A percentile compares a stretch with the other conserved stretches of the same genome.
Evolutionary conservation across 495 filamentous ascomycete species (phyloP).

Genomic region (Astrocystis sublimbata): DNA sequence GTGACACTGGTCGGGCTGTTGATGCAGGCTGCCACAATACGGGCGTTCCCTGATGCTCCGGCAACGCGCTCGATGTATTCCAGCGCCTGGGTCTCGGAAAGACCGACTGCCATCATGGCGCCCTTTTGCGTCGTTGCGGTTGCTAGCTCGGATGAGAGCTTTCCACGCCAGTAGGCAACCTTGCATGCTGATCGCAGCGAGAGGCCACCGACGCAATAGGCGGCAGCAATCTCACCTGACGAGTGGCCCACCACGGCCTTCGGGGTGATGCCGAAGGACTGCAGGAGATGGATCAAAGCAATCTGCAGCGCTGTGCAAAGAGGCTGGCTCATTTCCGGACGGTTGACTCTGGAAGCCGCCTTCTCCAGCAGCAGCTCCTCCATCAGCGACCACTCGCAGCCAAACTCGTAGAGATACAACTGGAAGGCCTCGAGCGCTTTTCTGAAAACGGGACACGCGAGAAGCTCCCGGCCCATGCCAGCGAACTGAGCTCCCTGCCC

Average conservation of each 20-base stretch:
- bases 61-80: not conserved
- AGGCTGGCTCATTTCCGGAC: slow-evolving; percentile 33
- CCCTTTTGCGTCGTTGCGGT: slow-evolving; percentile 17
- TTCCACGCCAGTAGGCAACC: slow-evolving; percentile 41
- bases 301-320: slow-evolving; percentile 47
- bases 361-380: slow-evolving; percentile 26
- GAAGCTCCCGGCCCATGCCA: not conserved
- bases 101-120: slow-evolving; percentile 46
- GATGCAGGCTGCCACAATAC: slow-evolving; percentile 40
- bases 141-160: slow-evolving; percentile 11
- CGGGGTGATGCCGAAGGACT: slow-evolving; percentile 46
- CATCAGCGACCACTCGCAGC: slow-evolving; percentile 34
- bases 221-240: slow-evolving; percentile 55
- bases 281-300: slow-evolving; percentile 50
- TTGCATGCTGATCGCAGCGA: slow-evolving; percentile 44
- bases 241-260: slow-evolving; percentile 55
- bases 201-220: slow-evolving; percentile 40
- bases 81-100: slow-evolving; percentile 25
- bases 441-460: not conserved
- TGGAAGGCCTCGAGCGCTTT: slow-evolving; percentile 24
- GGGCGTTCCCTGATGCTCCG: too few species aligned
- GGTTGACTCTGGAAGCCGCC: slow-evolving; percentile 10
- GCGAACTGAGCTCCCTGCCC: not conserved
- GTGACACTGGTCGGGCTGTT: slow-evolving; percentile 49
- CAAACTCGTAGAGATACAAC: slow-evolving; percentile 22